These are phyloP conservation scores for Stachybotrys chartarum DNA, from an alignment of 2,329 filamentous ascomycete species.

Conservation along the genomic window DNA sequence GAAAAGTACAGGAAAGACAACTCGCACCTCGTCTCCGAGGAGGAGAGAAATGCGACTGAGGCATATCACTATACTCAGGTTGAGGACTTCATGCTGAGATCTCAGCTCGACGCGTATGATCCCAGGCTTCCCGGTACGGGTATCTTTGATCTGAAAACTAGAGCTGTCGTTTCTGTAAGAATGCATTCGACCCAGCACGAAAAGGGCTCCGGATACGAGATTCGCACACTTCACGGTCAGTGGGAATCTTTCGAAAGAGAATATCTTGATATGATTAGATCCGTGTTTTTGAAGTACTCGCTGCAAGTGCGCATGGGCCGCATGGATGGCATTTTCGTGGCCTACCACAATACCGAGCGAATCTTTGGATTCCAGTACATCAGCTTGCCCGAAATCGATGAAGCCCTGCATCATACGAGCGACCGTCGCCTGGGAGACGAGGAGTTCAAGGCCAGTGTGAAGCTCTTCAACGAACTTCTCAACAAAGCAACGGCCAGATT, in stretches of 20 bases:
- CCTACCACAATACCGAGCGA: constrained; percentile 88
- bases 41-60: constrained; percentile 65
- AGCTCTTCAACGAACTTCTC: constrained; percentile 71
- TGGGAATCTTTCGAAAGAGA: constrained; percentile 94
- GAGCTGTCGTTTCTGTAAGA: constrained; percentile 83
- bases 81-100: constrained; percentile 87
- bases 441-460: constrained; percentile 79
- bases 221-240: constrained; percentile 64
- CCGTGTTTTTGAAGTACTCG: constrained; percentile 94
- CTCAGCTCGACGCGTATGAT: constrained; percentile 89
- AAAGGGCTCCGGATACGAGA: constrained; percentile 78
- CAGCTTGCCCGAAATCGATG: constrained; percentile 78
- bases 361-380: constrained; percentile 99
- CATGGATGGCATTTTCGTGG: constrained; percentile 98
- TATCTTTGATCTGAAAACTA: constrained; percentile 94
- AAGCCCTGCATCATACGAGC: constrained; percentile 72
- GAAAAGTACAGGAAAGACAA: constrained; percentile 72
- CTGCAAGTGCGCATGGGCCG: constrained; percentile 93
- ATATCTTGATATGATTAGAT: constrained; percentile 92
- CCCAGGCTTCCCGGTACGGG: constrained; percentile 79
- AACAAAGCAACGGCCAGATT: constrained; percentile 68
- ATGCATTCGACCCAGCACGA: constrained; percentile 74
- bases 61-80: constrained; percentile 82
- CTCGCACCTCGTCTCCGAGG: constrained; percentile 61
- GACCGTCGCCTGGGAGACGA: constrained; percentile 63